Conservation (phyloP, 768 basidiomycete genomes). For the Solioccasus polychromus region DNA sequence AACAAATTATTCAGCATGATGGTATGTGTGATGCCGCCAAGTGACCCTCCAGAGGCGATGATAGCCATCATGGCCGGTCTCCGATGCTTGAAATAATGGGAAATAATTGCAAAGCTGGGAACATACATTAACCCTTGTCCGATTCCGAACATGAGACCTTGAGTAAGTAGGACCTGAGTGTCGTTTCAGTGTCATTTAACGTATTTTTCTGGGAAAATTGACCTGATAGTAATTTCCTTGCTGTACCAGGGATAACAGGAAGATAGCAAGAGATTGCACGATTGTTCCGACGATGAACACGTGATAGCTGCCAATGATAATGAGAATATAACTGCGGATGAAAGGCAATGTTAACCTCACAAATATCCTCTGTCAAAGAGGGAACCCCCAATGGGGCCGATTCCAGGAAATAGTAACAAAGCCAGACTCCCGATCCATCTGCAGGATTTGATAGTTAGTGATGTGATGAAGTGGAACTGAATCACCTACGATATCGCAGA, state of each 20-base stretch:
- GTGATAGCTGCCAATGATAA: constrained; percentile 5
- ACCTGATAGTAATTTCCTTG: constrained; percentile 37
- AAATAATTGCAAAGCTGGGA: constrained; percentile 41
- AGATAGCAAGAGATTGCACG: constrained; percentile 30
- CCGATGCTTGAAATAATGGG: constrained; percentile 43
- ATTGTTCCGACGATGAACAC: constrained; percentile 24
- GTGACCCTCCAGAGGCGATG: constrained; percentile 43
- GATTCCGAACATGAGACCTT: constrained; percentile 30
- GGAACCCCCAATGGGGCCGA: constrained; percentile 12
- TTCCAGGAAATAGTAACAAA: background rate
- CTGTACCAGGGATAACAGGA: constrained; percentile 38
- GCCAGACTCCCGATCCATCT: no score
- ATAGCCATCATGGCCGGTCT: constrained; percentile 45
- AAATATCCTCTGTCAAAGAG: constrained; percentile 29
- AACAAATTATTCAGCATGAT: constrained; percentile 53
- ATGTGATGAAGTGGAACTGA: no score
- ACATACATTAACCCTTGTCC: constrained; percentile 44
- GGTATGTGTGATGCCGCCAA: constrained; percentile 58
- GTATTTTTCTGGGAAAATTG: background rate
- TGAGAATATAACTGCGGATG: background rate
- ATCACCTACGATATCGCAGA: constrained; percentile 24
- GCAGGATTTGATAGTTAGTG: background rate
- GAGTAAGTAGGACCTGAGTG: constrained; percentile 39
- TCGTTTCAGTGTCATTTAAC: background rate
- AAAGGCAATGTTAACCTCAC: constrained; percentile 11